Percentiles rank a stretch among this genome's conserved stretches.
These are phyloP conservation scores for Glycyrrhiza uralensis DNA, from an alignment of 306 rosid genomes.

Conservation along the genomic window DNA sequence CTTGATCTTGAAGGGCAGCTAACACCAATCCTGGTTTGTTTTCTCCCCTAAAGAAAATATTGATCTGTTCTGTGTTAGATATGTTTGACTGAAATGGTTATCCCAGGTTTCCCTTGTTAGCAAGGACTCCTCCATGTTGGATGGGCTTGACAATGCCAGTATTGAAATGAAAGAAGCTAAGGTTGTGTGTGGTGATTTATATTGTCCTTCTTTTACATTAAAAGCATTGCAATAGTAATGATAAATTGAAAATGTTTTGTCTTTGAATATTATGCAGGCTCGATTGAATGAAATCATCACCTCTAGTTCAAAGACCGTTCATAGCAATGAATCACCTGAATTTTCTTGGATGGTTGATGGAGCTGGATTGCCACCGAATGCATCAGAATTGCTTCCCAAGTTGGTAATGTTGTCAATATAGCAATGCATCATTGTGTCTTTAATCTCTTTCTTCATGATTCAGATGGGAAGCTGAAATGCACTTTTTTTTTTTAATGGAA, in stretches of 20 bases:
- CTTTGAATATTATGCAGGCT: slow-evolving; percentile 51
- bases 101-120: slow-evolving; percentile 92
- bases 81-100: slow-evolving; percentile 38
- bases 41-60: slow-evolving; percentile 8
- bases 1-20: slow-evolving; percentile 97
- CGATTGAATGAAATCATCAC: slow-evolving; percentile 85
- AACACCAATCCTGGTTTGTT: slow-evolving; percentile 86
- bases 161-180: slow-evolving; percentile 93
- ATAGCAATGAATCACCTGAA: slow-evolving; percentile 43
- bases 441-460: slow-evolving; percentile 8
- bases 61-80: slow-evolving; percentile 17
- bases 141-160: slow-evolving; percentile 99
- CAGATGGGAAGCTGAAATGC: neutral
- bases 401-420: slow-evolving; percentile 50
- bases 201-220: neutral
- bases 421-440: neutral
- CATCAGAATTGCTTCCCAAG: slow-evolving; percentile 74
- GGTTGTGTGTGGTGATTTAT: slow-evolving; percentile 34
- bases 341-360: slow-evolving; percentile 93
- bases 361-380: slow-evolving; percentile 81
- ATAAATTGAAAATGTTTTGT: neutral
- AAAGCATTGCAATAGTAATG: slow-evolving; percentile 2
- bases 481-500: neutral
- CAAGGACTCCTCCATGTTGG: slow-evolving; percentile 99
- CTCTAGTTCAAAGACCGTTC: slow-evolving; percentile 43